These are phyloP conservation scores for Lipomyces chichibuensis DNA, from an alignment of 805 yeast genomes.

Conservation along the genomic window DNA sequence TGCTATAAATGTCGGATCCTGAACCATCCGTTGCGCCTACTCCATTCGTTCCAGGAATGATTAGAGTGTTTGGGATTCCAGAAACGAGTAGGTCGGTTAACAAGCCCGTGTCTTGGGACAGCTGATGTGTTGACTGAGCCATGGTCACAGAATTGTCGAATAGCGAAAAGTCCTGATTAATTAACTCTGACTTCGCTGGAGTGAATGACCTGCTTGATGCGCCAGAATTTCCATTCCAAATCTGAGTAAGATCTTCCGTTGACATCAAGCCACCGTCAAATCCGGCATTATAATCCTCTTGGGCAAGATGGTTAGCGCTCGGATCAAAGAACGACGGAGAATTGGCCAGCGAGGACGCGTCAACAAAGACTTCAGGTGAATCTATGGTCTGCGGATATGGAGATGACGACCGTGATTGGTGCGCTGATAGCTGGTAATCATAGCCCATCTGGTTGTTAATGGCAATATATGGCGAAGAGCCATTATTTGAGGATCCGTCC, in stretches of 20 bases:
- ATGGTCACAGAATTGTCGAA: background rate
- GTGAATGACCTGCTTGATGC: background rate
- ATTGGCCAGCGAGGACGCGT: background rate
- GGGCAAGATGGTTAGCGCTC: background rate
- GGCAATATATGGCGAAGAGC: background rate
- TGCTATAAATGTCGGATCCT: too few species aligned
- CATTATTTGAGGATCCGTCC: background rate
- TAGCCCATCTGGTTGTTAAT: background rate
- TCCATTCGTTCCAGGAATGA: background rate
- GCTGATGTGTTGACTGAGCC: background rate
- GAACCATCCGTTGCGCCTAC: background rate
- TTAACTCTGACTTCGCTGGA: background rate
- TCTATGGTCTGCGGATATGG: background rate
- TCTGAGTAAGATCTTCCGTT: background rate
- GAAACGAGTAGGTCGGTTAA: background rate
- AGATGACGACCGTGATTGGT: background rate
- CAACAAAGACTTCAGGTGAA: background rate
- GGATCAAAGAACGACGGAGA: background rate
- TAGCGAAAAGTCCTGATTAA: background rate
- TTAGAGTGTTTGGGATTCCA: background rate
- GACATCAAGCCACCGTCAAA: background rate
- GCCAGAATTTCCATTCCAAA: background rate
- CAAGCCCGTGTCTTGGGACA: background rate
- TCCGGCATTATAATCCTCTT: background rate
- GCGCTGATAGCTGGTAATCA: background rate